Percentiles rank a stretch among this genome's conserved stretches.
phyloP scores from a whole-genome alignment of 1,139 yeast genomes.

The Zygosaccharomyces pseudobailii region DNA sequence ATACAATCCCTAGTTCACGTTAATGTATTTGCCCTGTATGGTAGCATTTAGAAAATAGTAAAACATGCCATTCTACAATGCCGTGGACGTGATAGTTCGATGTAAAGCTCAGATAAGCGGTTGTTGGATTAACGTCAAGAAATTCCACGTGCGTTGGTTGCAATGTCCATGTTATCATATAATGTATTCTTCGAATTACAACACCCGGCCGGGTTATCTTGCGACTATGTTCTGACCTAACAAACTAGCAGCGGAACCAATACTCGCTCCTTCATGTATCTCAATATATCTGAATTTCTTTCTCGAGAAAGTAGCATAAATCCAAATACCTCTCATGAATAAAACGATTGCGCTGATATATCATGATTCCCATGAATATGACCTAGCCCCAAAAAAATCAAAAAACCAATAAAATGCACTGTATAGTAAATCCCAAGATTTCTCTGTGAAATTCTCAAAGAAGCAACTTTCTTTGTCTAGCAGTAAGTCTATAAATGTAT shows the following conservation, averaged over 20 bases:
- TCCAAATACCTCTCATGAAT: too few relatives aligned
- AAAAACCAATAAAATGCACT: background rate
- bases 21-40: background rate
- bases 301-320: too few relatives aligned
- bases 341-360: too few relatives aligned
- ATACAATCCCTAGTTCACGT: background rate
- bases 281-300: background rate
- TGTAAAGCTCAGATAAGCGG: background rate
- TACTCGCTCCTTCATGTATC: background rate
- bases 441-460: background rate
- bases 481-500: constrained; percentile 54
- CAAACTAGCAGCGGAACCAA: background rate
- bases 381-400: background rate
- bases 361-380: too few relatives aligned
- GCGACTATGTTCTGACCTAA: background rate
- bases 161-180: background rate
- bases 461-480: constrained; percentile 53
- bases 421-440: background rate
- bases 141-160: background rate
- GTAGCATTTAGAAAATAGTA: background rate
- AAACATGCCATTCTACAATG: background rate
- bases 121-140: background rate
- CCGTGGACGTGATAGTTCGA: background rate
- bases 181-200: background rate
- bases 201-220: background rate